Evolutionary conservation across 495 filamentous ascomycete genomes (phyloP), one percentile per base, ranked within the genome.

Genomic region (Xylaria acuta): DNA sequence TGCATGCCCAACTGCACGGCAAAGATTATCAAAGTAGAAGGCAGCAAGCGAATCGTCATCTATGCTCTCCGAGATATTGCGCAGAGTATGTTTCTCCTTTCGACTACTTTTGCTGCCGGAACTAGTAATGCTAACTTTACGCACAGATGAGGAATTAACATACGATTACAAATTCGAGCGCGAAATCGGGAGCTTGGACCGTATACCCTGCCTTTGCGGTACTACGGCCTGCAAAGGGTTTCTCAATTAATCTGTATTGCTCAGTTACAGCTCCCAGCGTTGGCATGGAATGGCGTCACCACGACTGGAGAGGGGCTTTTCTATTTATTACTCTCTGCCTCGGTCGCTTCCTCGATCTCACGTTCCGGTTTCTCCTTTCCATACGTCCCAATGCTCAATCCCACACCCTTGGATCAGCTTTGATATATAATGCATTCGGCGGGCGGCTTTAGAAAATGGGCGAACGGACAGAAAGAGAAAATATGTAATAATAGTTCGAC

Each of bases 121-220:
- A 40, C n/a, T 2, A 53, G 6, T 32, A 14, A n/a, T 5, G 27
- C 87, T 91, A 81, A 91, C 84, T 64, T 64, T 40, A 58, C 47
- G 56, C 73, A 77, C 79, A 99, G 96, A 98, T 78, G 96, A 99
- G 83, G 96, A 99, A 82, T 89, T 99, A 73, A 99, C 96, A 4
- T 99, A 99, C 86, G 96, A 99, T 85, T 99, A 99, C 88, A 99
- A 99, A 83, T 99, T 99, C 81, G 96, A 99, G 85, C 91, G 97
- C 74, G 96, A 99, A 80, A 92, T 97, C 80, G 94, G 93, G 72
- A 95, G 93, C 75, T 90, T 94, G 73, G 97, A 99, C 82, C 93
- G 96, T 70, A 97, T 99, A 74, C 96, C 96, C 30, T 99, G 96
- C 83, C 89, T 99, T 47, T 99, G 96, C 82, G 96, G 96, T 59